phyloP scores from a whole-genome alignment of 106 monocot species.

The Dendrobium huoshanense region DNA sequence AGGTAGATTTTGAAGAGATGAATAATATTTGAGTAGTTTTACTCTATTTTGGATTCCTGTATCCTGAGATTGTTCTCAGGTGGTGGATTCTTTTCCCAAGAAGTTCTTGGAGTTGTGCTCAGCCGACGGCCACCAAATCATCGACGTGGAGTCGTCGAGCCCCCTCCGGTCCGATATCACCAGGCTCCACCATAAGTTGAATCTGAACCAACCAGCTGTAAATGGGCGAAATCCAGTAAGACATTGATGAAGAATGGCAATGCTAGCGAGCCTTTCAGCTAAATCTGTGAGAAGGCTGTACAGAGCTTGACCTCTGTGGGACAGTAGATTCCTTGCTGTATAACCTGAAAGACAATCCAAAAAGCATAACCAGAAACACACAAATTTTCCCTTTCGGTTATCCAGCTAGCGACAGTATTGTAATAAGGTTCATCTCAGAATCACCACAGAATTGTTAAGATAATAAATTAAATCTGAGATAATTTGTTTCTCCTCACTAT shows the following conservation, averaged over 20 bases:
- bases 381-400: not conserved
- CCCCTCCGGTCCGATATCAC: not conserved
- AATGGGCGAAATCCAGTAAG: conserved; percentile 33
- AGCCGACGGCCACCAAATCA: too few relatives aligned
- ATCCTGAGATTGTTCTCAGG: too few relatives aligned
- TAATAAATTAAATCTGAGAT: too few relatives aligned
- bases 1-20: too few relatives aligned
- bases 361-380: not conserved
- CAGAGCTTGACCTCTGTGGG: conserved; percentile 33
- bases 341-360: conserved; percentile 10
- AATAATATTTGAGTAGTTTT: too few relatives aligned
- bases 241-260: conserved; percentile 40
- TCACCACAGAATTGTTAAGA: not conserved
- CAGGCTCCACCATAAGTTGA: conserved; percentile 37
- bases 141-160: too few relatives aligned
- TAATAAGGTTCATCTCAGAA: not conserved
- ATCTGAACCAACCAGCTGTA: conserved; percentile 36
- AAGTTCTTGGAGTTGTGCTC: too few relatives aligned
- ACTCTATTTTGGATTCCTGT: too few relatives aligned
- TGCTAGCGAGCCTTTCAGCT: conserved; percentile 37
- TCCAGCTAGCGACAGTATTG: not conserved
- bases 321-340: conserved; percentile 34
- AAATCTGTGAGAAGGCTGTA: conserved; percentile 44
- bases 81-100: too few relatives aligned
- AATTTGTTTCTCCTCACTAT: too few relatives aligned